Percentiles rank a stretch among this genome's conserved stretches.
phyloP scores from a whole-genome alignment of 371 early-diverging fungal genomes.

The Mucor saturninus region DNA sequence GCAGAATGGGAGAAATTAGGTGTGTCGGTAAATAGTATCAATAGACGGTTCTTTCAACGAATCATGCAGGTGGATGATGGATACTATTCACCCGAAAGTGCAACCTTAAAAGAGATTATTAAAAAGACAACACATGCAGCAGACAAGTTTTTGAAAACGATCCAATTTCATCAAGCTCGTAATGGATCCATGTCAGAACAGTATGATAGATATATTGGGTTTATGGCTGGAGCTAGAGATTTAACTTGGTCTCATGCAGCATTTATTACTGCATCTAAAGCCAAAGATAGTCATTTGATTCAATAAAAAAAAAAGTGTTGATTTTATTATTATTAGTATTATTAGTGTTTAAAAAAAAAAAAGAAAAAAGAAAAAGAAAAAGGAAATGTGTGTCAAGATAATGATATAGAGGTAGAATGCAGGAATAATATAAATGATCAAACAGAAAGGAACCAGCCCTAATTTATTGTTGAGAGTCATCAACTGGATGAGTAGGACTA shows the following conservation, averaged over 20 bases:
- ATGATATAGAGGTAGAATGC: not conserved
- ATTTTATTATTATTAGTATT: not conserved
- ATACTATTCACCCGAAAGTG: constrained; percentile 22
- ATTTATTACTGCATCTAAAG: constrained; percentile 52
- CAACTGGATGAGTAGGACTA: constrained; percentile 17
- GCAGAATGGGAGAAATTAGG: constrained; percentile 34
- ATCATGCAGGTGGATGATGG: constrained; percentile 1
- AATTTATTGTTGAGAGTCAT: constrained; percentile 2
- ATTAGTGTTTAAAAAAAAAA: not conserved
- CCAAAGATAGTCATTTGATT: constrained; percentile 24
- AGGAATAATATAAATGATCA: not conserved
- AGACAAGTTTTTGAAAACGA: constrained; percentile 63
- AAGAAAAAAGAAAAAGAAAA: not conserved
- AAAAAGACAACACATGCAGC: constrained; percentile 32
- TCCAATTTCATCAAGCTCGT: constrained; percentile 53
- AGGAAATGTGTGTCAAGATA: not conserved
- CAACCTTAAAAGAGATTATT: constrained; percentile 30
- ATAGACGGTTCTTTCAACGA: constrained; percentile 40
- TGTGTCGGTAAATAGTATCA: constrained; percentile 49
- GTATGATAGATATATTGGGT: constrained; percentile 62
- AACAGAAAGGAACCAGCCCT: constrained; percentile 8
- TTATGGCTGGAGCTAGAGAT: constrained; percentile 67
- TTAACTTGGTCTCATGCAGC: constrained; percentile 82
- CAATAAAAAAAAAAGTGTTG: constrained; percentile 17
- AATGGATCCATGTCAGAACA: constrained; percentile 74